These are phyloP conservation scores for Periconia digitata DNA, from an alignment of 2,329 filamentous ascomycete genomes.

Conservation along the genomic window DNA sequence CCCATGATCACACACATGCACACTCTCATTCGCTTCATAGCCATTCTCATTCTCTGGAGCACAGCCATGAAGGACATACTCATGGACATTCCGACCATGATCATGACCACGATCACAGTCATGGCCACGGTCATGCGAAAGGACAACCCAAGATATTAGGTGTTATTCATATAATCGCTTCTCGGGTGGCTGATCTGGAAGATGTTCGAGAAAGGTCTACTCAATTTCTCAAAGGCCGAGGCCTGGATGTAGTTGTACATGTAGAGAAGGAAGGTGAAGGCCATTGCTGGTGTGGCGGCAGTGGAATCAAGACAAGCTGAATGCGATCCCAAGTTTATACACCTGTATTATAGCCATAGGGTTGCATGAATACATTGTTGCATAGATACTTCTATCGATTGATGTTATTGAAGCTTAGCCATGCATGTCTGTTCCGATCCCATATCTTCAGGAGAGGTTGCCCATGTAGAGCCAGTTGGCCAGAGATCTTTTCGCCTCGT, in stretches of 20 bases:
- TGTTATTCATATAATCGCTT: slow-evolving; percentile 82
- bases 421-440: too few species aligned
- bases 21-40: slow-evolving; percentile 17
- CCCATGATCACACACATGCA: slow-evolving; percentile 32
- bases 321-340: neutral
- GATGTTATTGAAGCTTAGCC: neutral
- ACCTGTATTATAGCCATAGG: neutral
- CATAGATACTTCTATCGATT: too few species aligned
- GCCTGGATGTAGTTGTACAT: slow-evolving; percentile 83
- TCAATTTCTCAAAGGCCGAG: slow-evolving; percentile 68
- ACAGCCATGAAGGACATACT: slow-evolving; percentile 25
- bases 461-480: too few species aligned
- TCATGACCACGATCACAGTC: slow-evolving; percentile 43
- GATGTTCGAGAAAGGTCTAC: slow-evolving; percentile 80
- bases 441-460: too few species aligned
- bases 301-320: slow-evolving; percentile 39
- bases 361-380: neutral
- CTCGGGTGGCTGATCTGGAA: slow-evolving; percentile 71
- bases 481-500: too few species aligned
- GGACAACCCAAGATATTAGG: slow-evolving; percentile 64
- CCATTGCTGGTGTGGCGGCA: slow-evolving; percentile 63
- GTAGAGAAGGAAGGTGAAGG: slow-evolving; percentile 81
- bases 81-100: slow-evolving; percentile 37
- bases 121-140: slow-evolving; percentile 36
- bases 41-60: slow-evolving; percentile 18